Conservation (phyloP, 2,329 filamentous ascomycete species). For the Microsporum ferrugineum region DNA sequence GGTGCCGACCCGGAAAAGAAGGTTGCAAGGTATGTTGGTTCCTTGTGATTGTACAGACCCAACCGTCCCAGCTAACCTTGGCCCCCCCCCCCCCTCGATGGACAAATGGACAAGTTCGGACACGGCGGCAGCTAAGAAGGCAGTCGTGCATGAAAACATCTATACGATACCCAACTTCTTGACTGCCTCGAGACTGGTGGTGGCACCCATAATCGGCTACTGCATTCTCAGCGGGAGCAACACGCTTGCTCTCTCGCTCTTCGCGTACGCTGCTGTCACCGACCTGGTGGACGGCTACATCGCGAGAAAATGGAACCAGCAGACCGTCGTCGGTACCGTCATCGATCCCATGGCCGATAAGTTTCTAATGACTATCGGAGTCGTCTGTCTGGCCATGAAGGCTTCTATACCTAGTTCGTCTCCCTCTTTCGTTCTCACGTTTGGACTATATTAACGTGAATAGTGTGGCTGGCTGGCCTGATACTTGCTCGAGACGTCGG, state of each 20-base stretch:
- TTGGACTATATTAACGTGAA: conserved; percentile 1
- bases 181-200: conserved; percentile 72
- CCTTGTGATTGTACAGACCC: too few species aligned
- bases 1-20: too few species aligned
- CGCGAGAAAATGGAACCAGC: conserved; percentile 71
- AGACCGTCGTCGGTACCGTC: conserved; percentile 88
- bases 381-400: conserved; percentile 71
- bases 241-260: conserved; percentile 67
- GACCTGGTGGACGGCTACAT: conserved; percentile 93
- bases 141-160: conserved; percentile 63
- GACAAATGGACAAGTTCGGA: too few species aligned
- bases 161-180: conserved; percentile 93
- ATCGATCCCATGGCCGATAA: conserved; percentile 98
- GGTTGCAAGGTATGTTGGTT: too few species aligned
- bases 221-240: conserved; percentile 75
- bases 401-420: conserved; percentile 64
- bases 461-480: conserved; percentile 59
- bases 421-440: not conserved
- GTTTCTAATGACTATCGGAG: conserved; percentile 83
- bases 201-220: conserved; percentile 78
- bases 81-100: too few species aligned
- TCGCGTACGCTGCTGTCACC: conserved; percentile 82
- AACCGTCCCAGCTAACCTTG: too few species aligned
- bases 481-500: conserved; percentile 82
- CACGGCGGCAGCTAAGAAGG: not conserved